Evolutionary conservation across 129 eudicot species (phyloP).

Genomic region (Apium graveolens): DNA sequence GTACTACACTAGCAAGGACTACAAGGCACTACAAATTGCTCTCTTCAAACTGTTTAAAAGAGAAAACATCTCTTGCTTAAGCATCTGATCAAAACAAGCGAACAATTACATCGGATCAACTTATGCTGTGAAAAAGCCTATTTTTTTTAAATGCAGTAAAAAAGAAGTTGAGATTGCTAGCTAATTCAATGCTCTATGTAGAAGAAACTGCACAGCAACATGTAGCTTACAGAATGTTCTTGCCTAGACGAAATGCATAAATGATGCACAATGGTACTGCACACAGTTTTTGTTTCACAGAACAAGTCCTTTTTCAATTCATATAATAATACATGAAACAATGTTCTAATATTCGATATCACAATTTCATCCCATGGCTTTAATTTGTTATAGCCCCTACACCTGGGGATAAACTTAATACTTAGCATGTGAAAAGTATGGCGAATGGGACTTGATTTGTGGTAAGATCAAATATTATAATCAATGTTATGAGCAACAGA

Average conservation of each 20-base stretch:
- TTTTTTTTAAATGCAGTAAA: not conserved
- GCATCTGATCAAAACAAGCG: slow-evolving; percentile 19
- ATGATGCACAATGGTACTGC: too few species aligned
- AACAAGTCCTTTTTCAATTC: not conserved
- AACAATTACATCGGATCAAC: slow-evolving; percentile 2
- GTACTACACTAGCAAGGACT: slow-evolving; percentile 62
- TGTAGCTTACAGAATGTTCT: too few species aligned
- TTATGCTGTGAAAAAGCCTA: not conserved
- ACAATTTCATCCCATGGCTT: not conserved
- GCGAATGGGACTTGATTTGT: too few species aligned
- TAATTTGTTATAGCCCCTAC: too few species aligned
- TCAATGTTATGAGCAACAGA: too few species aligned
- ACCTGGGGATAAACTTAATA: too few species aligned
- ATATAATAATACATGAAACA: not conserved
- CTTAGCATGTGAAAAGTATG: too few species aligned
- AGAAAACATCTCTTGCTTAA: slow-evolving; percentile 35
- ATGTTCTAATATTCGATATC: not conserved
- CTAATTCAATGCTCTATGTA: not conserved
- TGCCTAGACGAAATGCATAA: too few species aligned
- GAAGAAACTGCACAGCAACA: not conserved
- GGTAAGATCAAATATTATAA: too few species aligned
- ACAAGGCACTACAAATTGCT: slow-evolving; percentile 71
- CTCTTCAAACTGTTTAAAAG: slow-evolving; percentile 46
- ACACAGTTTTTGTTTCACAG: not conserved
- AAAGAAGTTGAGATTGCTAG: not conserved